Evolutionary conservation across 352 stramenopile species (phyloP), one percentile per base, ranked within the genome.

Genomic region (Thraustotheca clavata): DNA sequence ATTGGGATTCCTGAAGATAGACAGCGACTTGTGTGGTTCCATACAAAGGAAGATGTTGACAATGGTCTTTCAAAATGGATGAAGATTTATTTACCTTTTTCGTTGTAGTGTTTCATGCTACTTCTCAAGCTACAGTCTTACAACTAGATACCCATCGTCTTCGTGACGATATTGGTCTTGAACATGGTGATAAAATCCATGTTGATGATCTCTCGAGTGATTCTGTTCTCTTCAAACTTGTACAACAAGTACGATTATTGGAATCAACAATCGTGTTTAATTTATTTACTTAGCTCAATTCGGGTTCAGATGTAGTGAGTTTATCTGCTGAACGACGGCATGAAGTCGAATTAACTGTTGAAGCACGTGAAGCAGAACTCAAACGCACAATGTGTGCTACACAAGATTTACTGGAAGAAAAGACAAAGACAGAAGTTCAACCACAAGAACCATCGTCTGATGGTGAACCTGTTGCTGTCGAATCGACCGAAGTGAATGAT

Each of bases 1-100:
- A 88, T 93, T 65, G 86, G 86, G 29, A 91, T 95, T 31, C 86
- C 86, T 14, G 79, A 89, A 55, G 59, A 67, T 54, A 79, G 77
- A n/a, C 86, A 95, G 59, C 84, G 79, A n/a, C 91, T 95, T 57
- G 83, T 95, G 31, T 95, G 86, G 86, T 91, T 95, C 71, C 82
- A 83, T 14, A 83, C 91, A 60, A 92, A 76, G 40, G 82, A 95
- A 36, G 75, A 92, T 57, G 83, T 91, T 48, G 81, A 86, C 20
- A 89, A 86, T 67, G 86, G 86, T 94, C n/a, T n/a, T n/a, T n/a
- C n/a, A 20, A n/a, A 27, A 27, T 57, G 3, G 14, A 62, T 12
- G 20, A 31, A 29, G 22, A 27, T 43, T n/a, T n/a, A n/a, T n/a
- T n/a, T n/a, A n/a, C n/a, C n/a, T n/a, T n/a, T n/a, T n/a, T 60